These are phyloP conservation scores for Oryza longistaminata DNA, from an alignment of 176 grass and related monocot genomes.

Conservation along the genomic window DNA sequence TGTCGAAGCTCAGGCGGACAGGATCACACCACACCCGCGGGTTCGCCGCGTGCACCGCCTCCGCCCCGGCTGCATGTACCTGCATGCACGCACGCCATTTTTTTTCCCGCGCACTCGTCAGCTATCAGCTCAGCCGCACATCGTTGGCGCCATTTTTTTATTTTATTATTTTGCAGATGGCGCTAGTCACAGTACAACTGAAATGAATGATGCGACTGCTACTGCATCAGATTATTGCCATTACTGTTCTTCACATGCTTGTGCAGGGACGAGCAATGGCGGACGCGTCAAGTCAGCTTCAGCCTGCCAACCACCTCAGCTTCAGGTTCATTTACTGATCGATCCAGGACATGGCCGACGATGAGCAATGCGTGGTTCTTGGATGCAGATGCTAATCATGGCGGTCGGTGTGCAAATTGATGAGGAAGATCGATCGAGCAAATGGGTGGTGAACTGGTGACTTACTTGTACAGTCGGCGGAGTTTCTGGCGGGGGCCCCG, in stretches of 20 bases:
- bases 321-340: conserved; percentile 30
- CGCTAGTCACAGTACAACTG: neutral
- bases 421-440: neutral
- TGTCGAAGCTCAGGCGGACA: conserved; percentile 80
- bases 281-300: neutral
- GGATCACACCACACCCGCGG: conserved; percentile 70
- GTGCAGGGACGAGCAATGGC: conserved; percentile 7
- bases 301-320: conserved; percentile 39
- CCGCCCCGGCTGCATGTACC: conserved; percentile 90
- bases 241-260: conserved; percentile 44
- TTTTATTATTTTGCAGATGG: neutral
- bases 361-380: neutral
- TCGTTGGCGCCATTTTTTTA: neutral
- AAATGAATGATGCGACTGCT: neutral
- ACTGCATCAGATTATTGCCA: neutral
- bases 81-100: conserved; percentile 25
- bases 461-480: conserved; percentile 83
- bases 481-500: conserved; percentile 67
- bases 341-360: conserved; percentile 2
- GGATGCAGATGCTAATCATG: neutral
- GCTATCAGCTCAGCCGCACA: neutral
- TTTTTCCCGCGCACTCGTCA: neutral
- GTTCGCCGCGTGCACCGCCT: conserved; percentile 77
- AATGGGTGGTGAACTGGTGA: neutral
- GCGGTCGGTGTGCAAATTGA: neutral